Base-by-base conservation (phyloP, 371 early-diverging fungal species). In the Mortierella sp. region DNA sequence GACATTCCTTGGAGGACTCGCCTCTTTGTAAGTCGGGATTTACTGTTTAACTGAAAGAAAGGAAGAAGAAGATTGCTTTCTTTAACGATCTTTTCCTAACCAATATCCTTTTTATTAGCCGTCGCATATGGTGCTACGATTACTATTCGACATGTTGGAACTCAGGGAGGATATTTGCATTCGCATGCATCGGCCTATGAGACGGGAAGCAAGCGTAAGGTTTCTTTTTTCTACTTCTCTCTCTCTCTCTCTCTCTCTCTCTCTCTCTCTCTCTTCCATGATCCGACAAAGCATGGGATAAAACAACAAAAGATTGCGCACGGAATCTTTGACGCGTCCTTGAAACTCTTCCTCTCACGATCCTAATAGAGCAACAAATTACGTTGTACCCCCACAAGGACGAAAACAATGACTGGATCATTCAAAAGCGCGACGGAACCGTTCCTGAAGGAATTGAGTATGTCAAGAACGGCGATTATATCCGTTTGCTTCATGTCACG, bases 321-420 rank as follows among this genome's bases (percentile, higher is more conserved):
- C 1, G 6, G 19, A 37, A 30, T 4, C 19, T 7, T 0, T 30
- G 14, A 6, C 43, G 7, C 26, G 23, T 45, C 29, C 43, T 18
- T 11, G 14, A 51, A 1, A 64, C 58, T 21, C 26, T 9, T 48
- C 18, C 21, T 7, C 43, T 11, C 5, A 28, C 45, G 21, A 47
- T 56, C 21, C 1, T 56, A 43, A n/a, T 68, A 90, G 89, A 97
- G 65, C 98, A 98, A 87, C 96, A 97, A 81, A 89, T 98, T 12
- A 96, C 97, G 5, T 82, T 93, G 18, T 98, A 98, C 81, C 92
- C 94, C 5, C 93, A 92, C 81, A 84, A 86, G 6, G 97, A 98
- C 79, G 62, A 82, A 23, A 97, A 97, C 85, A 97, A 97, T 82
- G 44, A 88, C 16, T 98, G 97, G 97, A 76, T 84, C 1, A 83